These are phyloP conservation scores for Magnusiomyces tetraspermus DNA, from an alignment of 1,139 yeast genomes.

Conservation along the genomic window DNA sequence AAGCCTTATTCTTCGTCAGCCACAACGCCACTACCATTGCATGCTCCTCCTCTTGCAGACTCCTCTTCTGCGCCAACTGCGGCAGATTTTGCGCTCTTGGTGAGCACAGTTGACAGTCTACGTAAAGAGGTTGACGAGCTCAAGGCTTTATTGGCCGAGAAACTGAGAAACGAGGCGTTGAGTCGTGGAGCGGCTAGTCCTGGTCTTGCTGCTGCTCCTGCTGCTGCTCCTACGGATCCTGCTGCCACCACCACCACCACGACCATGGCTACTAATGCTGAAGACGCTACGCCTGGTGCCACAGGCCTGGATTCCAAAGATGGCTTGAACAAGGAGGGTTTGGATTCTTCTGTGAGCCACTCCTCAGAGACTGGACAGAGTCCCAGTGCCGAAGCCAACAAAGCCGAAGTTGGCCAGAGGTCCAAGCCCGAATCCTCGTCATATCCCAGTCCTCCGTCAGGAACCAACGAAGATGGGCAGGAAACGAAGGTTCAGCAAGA, in stretches of 20 bases:
- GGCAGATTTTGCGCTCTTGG: not conserved
- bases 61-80: not conserved
- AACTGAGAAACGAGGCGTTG: too few species aligned
- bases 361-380: too few species aligned
- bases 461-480: not conserved
- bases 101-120: not conserved
- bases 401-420: too few species aligned
- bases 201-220: not conserved
- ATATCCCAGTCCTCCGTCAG: not conserved
- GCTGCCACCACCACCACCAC: not conserved
- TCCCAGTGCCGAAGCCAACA: too few species aligned
- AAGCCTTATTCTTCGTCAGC: not conserved
- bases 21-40: not conserved
- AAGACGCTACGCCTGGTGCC: not conserved
- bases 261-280: not conserved
- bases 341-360: too few species aligned
- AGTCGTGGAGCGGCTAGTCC: too few species aligned
- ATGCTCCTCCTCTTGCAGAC: not conserved
- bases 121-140: not conserved
- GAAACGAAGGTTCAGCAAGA: not conserved
- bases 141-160: not conserved
- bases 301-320: too few species aligned
- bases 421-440: not conserved
- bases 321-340: too few species aligned
- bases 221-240: not conserved